phyloP scores from a whole-genome alignment of 768 basidiomycete genomes.

The Sarcodon sp. region DNA sequence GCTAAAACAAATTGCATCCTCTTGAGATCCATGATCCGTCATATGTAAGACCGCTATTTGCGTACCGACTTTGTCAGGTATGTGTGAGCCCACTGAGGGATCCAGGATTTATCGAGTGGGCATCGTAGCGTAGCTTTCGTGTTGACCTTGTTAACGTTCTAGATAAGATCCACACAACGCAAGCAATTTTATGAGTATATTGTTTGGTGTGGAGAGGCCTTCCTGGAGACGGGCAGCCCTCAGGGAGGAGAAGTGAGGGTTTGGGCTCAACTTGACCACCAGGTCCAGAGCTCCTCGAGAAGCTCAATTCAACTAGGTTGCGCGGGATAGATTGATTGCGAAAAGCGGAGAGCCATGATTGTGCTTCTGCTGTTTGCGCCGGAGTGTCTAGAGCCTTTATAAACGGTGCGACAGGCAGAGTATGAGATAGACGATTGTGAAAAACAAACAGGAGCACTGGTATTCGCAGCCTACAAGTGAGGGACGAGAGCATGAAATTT shows the following conservation, averaged over 20 bases:
- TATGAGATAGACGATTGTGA: too few species aligned
- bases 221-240: conserved; percentile 1
- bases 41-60: conserved; percentile 2
- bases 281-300: conserved; percentile 73
- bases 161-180: not conserved
- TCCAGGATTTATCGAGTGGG: conserved; percentile 44
- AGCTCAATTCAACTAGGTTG: conserved; percentile 45
- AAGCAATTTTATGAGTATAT: too few species aligned
- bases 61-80: conserved; percentile 37
- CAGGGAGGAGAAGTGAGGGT: not conserved
- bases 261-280: conserved; percentile 56
- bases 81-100: conserved; percentile 52
- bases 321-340: conserved; percentile 31
- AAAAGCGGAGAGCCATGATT: conserved; percentile 43
- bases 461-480: too few species aligned
- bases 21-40: not conserved
- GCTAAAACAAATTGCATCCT: conserved; percentile 20
- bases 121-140: conserved; percentile 66
- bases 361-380: conserved; percentile 33
- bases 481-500: too few species aligned
- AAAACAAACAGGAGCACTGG: too few species aligned
- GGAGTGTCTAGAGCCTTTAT: conserved; percentile 21
- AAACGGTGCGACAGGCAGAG: conserved; percentile 30
- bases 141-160: conserved; percentile 89
- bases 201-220: not conserved